These are phyloP conservation scores for Castanea crenata DNA, from an alignment of 306 rosid species.

Conservation along the genomic window DNA sequence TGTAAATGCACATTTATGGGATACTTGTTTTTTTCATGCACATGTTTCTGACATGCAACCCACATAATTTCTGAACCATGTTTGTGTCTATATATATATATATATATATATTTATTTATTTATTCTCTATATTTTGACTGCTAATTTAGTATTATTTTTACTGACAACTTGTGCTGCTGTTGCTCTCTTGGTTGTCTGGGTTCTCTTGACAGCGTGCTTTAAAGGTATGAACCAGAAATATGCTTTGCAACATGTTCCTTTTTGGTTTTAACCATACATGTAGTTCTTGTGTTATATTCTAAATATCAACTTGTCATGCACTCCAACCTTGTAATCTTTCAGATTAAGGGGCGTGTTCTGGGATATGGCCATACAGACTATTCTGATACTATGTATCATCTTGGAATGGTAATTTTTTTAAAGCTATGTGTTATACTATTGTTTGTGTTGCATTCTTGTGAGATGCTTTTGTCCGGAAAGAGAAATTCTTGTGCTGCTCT, in stretches of 20 bases:
- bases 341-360: conserved; percentile 78
- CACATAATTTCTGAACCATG: not conserved
- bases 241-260: not conserved
- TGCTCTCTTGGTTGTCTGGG: conserved; percentile 22
- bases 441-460: conserved; percentile 1
- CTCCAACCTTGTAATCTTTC: conserved; percentile 24
- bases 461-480: not conserved
- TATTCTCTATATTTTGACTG: not conserved
- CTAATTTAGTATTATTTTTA: not conserved
- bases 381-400: conserved; percentile 87
- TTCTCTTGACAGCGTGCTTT: conserved; percentile 65
- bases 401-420: conserved; percentile 66
- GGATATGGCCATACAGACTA: conserved; percentile 74
- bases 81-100: not conserved
- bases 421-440: conserved; percentile 10
- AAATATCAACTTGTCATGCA: conserved; percentile 14
- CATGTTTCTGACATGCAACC: not conserved
- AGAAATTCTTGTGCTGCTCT: not conserved
- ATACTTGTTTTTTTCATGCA: not conserved
- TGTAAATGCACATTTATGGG: not conserved
- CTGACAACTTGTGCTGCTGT: conserved; percentile 19
- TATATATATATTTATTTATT: too few relatives aligned
- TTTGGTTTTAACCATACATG: not conserved
- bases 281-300: conserved; percentile 4
- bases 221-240: conserved; percentile 52